These are phyloP conservation scores for Lindgomyces ingoldianus DNA, from an alignment of 495 filamentous ascomycete genomes.

Conservation along the genomic window DNA sequence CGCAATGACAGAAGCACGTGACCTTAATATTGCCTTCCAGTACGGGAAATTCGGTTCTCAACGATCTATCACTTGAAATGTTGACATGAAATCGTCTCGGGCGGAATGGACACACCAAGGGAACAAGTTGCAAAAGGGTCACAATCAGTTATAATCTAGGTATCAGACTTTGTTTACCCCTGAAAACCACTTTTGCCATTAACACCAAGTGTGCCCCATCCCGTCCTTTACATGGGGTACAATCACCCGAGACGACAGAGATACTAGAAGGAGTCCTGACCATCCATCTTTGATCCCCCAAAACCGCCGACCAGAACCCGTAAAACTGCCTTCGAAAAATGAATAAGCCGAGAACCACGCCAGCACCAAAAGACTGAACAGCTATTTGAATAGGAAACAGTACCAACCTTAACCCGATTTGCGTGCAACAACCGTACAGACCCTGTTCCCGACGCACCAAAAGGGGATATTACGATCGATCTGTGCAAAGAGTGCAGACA, in stretches of 20 bases:
- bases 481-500: slow-evolving; percentile 11
- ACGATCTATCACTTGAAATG: not conserved
- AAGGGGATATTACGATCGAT: not conserved
- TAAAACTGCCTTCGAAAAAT: not conserved
- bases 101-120: not conserved
- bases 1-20: not conserved
- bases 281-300: not conserved
- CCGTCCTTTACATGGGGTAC: slow-evolving; percentile 15
- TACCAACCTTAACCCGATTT: slow-evolving; percentile 11
- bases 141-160: not conserved
- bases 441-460: not conserved
- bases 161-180: not conserved
- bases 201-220: slow-evolving; percentile 17
- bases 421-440: slow-evolving; percentile 7
- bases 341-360: not conserved
- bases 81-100: no score
- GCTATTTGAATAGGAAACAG: not conserved
- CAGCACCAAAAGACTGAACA: not conserved
- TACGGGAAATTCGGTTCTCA: not conserved
- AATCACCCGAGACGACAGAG: slow-evolving; percentile 23
- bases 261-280: slow-evolving; percentile 9
- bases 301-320: slow-evolving; percentile 7
- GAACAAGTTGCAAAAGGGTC: not conserved
- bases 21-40: not conserved
- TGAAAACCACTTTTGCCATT: slow-evolving; percentile 33